These are phyloP conservation scores for Austroboletus rostrupii DNA, from an alignment of 1,284 basidiomycete species.

Conservation along the genomic window DNA sequence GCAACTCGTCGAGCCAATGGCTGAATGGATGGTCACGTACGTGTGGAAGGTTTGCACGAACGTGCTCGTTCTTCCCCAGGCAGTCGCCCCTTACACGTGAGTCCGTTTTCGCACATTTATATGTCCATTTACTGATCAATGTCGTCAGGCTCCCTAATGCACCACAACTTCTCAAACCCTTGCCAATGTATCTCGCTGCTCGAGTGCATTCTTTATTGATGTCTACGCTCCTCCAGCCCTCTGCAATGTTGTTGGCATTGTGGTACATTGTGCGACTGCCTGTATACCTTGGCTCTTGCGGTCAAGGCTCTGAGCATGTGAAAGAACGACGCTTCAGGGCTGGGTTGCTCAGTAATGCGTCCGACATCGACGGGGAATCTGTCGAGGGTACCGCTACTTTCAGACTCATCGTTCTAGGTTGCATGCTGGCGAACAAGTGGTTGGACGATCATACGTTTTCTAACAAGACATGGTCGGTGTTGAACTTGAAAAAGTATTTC, in stretches of 20 bases:
- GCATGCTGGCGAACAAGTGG: conserved; percentile 90
- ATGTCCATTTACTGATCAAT: conserved; percentile 9
- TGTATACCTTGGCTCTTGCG: conserved; percentile 52
- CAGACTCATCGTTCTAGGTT: conserved; percentile 75
- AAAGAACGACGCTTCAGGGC: conserved; percentile 63
- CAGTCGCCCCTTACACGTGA: conserved; percentile 46
- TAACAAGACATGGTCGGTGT: conserved; percentile 82
- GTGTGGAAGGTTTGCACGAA: conserved; percentile 77
- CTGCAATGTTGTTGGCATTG: conserved; percentile 72
- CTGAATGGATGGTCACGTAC: conserved; percentile 73
- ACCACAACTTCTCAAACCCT: conserved; percentile 37
- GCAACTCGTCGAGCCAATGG: conserved; percentile 68
- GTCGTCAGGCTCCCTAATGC: conserved; percentile 31
- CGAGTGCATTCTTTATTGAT: conserved; percentile 69
- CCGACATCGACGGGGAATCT: conserved; percentile 45
- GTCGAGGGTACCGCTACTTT: conserved; percentile 59
- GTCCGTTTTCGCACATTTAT: conserved; percentile 18
- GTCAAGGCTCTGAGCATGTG: conserved; percentile 41
- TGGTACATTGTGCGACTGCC: conserved; percentile 83
- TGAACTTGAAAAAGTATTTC: background rate
- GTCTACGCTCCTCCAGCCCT: conserved; percentile 78
- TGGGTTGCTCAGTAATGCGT: conserved; percentile 53
- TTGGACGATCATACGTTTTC: conserved; percentile 90
- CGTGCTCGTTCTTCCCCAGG: conserved; percentile 52
- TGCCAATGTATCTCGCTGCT: conserved; percentile 45